Evolutionary conservation across 139 green algal genomes (phyloP), one percentile per base, ranked within the genome.

Genomic region (Chlorella vulgaris): DNA sequence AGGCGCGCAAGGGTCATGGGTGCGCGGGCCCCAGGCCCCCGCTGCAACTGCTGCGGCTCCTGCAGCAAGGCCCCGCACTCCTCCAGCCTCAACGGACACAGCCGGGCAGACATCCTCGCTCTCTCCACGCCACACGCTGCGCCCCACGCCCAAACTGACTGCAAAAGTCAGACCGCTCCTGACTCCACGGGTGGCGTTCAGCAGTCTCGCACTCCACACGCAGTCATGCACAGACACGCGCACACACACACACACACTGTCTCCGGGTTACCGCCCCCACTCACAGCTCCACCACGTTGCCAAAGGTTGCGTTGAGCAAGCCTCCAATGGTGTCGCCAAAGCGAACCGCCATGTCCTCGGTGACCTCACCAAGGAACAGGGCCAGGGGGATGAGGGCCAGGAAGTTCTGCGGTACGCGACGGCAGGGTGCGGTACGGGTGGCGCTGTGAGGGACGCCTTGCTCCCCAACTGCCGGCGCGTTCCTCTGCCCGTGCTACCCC

Each of bases 231-330:
- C n/a, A n/a, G n/a, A n/a, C n/a, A n/a, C n/a, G 15, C 55, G n/a
- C 18, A 31, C 21, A n/a, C 15, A 29, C 55, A 65, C 55, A 65
- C 55, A 65, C 28, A n/a, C 55, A 65, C n/a, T 8, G 55, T 65
- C 55, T 65, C 22, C 22, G 15, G 8, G 13, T 15, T 55, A 10
- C 10, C 13, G 47, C 10, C 10, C 47, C 47, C 35, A 51, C 71
- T 78, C 71, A 78, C 78, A 99, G 86, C 87, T 99, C 96, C 55
- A 96, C 94, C 10, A 96, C 90, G 69, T 98, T 98, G 66, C 95
- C 95, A 84, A 98, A 98, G 5, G 95, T 97, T 18, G 95, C 95
- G 83, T 98, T 98, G 28, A 94, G 79, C 69, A 94, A 80, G 19
- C 92, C 92, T 31, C 92, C 92, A 19, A 92, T 81, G 22, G 83